Conservation (phyloP, 2,329 filamentous ascomycete species). For the Fusarium secorum region DNA sequence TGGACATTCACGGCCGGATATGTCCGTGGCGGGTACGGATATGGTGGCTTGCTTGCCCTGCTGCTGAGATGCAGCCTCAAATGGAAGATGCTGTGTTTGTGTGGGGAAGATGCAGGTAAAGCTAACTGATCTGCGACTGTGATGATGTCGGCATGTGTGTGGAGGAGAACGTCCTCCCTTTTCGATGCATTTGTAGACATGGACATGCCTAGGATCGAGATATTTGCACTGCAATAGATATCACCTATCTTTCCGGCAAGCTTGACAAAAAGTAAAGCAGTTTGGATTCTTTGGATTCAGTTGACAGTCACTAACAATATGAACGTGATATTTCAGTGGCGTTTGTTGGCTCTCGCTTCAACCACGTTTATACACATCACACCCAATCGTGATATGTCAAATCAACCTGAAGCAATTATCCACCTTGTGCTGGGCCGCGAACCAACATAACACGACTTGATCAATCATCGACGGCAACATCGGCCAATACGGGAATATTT, state of each 20-base stretch:
- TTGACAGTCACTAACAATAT: too few species aligned
- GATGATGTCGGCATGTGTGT: conserved; percentile 27
- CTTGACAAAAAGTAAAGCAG: neutral
- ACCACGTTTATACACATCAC: neutral
- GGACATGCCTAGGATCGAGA: neutral
- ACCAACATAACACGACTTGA: conserved; percentile 1
- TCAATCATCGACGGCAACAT: conserved; percentile 12
- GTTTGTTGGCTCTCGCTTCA: neutral
- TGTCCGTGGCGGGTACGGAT: conserved; percentile 20
- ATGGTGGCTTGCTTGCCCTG: conserved; percentile 5
- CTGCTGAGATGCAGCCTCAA: conserved; percentile 31
- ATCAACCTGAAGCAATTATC: conserved; percentile 15
- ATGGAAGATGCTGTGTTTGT: conserved; percentile 7
- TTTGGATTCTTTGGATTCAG: neutral
- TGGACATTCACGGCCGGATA: conserved; percentile 5
- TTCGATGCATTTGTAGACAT: conserved; percentile 3
- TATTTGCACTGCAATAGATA: neutral
- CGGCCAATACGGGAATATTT: conserved; percentile 14
- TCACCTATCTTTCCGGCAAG: neutral
- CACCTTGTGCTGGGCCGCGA: conserved; percentile 3
- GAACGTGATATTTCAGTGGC: neutral
- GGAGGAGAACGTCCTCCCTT: conserved; percentile 22
- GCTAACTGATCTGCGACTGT: conserved; percentile 4
- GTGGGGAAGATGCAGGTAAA: conserved; percentile 31
- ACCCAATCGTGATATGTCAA: conserved; percentile 7